Base-by-base conservation (phyloP, 2,329 filamentous ascomycete genomes). In the Alternaria infectoria region DNA sequence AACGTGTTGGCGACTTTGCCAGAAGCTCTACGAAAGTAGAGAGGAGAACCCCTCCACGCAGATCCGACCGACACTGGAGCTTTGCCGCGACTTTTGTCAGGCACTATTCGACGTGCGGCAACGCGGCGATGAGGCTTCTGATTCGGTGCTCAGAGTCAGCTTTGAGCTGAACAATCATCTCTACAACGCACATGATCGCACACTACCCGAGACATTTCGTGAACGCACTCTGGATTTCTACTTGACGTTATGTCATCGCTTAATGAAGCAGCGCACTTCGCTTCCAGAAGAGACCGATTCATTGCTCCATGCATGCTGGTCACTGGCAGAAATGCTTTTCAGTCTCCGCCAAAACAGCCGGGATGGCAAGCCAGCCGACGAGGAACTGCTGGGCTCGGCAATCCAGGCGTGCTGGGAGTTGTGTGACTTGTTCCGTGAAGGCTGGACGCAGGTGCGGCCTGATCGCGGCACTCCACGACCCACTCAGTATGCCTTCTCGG, bases 151-250 rank as follows among this genome's bases (percentile, higher is more conserved):
- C 50, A 87, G 95, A 51, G 94, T 97, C 69, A 97, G 93, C 81
- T 97, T 97, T 76, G 95, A 97, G 81, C 85, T 97, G 23, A 97
- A 96, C 81, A 97, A 97, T 72, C 94, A 98, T 78, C 85, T 98
- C 2, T 97, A 95, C 82, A 97, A 95, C 75, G 94, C 93, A 1
- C 93, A 97, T 74, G 93, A 97, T 76, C 88, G 91, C 30, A 90
- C 88, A 58, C 83, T 97, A 5, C 95, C 94, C 0, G 92, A 96
- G 73, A 89, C 91, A 0, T 97, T 98, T 77, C 88, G 91, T 56
- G 94, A 97, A 79, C 86, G 94, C 62, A 97, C 95, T 0, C 80
- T 98, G 60, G 95, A 97, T 74, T 97, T 97, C 73, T 97, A 97
- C 74, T 91, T 97, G 69, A 97, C 95, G 0, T 80, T 98, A 3